A percentile compares a stretch with the other conserved stretches of the same genome.
These are phyloP conservation scores for Hebeloma cylindrosporum DNA, from an alignment of 768 basidiomycete genomes.

Conservation along the genomic window DNA sequence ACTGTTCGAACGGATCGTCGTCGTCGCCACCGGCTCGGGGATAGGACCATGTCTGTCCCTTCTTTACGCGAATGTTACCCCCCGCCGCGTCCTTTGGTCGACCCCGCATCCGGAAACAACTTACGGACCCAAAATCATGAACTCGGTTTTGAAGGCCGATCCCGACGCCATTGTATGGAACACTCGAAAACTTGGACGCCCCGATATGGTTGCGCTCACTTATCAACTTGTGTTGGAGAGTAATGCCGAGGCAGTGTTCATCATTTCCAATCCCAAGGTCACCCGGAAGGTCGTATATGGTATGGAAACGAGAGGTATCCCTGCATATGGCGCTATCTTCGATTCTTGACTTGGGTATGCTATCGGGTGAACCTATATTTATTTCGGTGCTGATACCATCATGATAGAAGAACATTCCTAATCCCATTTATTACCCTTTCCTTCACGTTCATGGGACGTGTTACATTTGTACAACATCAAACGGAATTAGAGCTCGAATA, in stretches of 20 bases:
- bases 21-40: conserved; percentile 56
- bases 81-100: conserved; percentile 41
- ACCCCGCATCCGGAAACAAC: conserved; percentile 40
- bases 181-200: conserved; percentile 37
- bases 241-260: conserved; percentile 41
- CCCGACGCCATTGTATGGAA: conserved; percentile 42
- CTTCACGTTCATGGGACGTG: too few relatives aligned
- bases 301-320: conserved; percentile 40
- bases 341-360: conserved; percentile 39
- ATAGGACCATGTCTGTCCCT: conserved; percentile 47
- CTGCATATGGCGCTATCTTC: conserved; percentile 43
- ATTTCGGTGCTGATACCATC: too few relatives aligned
- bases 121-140: conserved; percentile 40
- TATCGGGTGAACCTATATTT: too few relatives aligned
- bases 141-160: conserved; percentile 38
- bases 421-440: too few relatives aligned
- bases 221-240: conserved; percentile 37
- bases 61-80: conserved; percentile 36
- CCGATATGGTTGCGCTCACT: conserved; percentile 41
- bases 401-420: too few relatives aligned
- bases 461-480: too few relatives aligned
- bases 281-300: conserved; percentile 40
- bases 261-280: conserved; percentile 42
- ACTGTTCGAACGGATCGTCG: conserved; percentile 49
- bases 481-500: too few relatives aligned